Evolutionary conservation across 2,329 filamentous ascomycete species (phyloP).

Genomic region (Colletotrichum spaethianum): DNA sequence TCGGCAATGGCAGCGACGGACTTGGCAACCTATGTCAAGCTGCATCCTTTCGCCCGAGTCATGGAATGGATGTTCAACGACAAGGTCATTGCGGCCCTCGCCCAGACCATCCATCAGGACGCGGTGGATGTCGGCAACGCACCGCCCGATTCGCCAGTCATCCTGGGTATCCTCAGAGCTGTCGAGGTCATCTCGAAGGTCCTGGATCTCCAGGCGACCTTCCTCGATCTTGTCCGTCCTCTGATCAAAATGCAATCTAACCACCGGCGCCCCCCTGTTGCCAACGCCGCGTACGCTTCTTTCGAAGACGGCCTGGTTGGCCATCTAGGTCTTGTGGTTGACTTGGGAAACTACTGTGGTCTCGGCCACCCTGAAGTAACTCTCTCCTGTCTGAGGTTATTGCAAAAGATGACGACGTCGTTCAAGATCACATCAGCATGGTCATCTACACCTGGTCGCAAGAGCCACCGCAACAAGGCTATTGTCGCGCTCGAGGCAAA

Average conservation of each 20-base stretch:
- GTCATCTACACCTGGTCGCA: conserved; percentile 51
- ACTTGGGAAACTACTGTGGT: conserved; percentile 89
- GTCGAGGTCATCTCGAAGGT: conserved; percentile 88
- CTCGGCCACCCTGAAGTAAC: conserved; percentile 86
- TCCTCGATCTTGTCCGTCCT: conserved; percentile 88
- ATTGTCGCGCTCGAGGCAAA: conserved; percentile 90
- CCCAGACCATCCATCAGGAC: conserved; percentile 84
- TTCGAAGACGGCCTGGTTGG: conserved; percentile 94
- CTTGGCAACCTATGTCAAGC: conserved; percentile 82
- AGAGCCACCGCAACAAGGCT: conserved; percentile 80
- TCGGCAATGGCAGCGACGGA: conserved; percentile 80
- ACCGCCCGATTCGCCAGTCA: conserved; percentile 82
- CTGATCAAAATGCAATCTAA: conserved; percentile 77
- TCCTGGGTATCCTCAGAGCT: conserved; percentile 83
- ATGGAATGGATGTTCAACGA: conserved; percentile 99
- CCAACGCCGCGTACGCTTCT: conserved; percentile 84
- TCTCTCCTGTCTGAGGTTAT: conserved; percentile 82
- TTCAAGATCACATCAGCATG: conserved; percentile 82
- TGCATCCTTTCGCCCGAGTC: conserved; percentile 93
- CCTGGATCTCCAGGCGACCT: conserved; percentile 90
- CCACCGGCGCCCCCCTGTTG: conserved; percentile 72
- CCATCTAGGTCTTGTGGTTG: conserved; percentile 82
- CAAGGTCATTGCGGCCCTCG: conserved; percentile 84
- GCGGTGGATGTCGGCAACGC: conserved; percentile 79
- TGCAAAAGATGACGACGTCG: conserved; percentile 90